Conservation (phyloP, 2,329 filamentous ascomycete genomes). For the Lachnellula suecica region DNA sequence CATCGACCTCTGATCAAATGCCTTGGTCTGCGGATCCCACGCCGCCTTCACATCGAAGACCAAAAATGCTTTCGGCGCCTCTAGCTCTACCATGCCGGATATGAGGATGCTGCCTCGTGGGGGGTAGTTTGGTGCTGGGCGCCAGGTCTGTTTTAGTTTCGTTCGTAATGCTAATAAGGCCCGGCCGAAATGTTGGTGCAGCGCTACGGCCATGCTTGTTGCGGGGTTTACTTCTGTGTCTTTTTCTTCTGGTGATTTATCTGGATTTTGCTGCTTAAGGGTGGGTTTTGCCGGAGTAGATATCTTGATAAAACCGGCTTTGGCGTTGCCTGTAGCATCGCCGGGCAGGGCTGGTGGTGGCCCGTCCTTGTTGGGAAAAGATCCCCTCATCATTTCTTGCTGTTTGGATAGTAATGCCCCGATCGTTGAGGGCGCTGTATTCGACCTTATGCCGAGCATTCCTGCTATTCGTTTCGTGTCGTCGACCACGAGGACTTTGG, state of each 20-base stretch:
- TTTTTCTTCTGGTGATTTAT: constrained; percentile 9
- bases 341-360: constrained; percentile 10
- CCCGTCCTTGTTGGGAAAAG: constrained; percentile 20
- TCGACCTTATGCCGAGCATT: constrained; percentile 43
- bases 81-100: constrained; percentile 54
- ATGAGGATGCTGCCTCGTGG: constrained; percentile 52
- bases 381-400: constrained; percentile 20
- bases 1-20: constrained; percentile 33
- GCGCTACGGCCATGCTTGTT: constrained; percentile 3
- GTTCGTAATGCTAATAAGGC: constrained; percentile 28
- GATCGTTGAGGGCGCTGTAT: constrained; percentile 17
- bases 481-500: constrained; percentile 46
- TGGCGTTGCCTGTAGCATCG: constrained; percentile 11
- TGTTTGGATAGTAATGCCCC: constrained; percentile 26
- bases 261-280: constrained; percentile 5
- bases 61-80: constrained; percentile 45
- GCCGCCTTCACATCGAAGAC: constrained; percentile 51
- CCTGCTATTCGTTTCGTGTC: constrained; percentile 40
- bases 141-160: constrained; percentile 44
- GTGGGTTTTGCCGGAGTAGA: constrained; percentile 7
- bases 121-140: constrained; percentile 40
- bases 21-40: constrained; percentile 55
- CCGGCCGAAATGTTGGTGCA: constrained; percentile 24
- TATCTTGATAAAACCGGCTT: constrained; percentile 7
- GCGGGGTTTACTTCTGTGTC: constrained; percentile 3